Base-by-base conservation (phyloP, 139 green algal genomes). In the Nannochloris sp. region DNA sequence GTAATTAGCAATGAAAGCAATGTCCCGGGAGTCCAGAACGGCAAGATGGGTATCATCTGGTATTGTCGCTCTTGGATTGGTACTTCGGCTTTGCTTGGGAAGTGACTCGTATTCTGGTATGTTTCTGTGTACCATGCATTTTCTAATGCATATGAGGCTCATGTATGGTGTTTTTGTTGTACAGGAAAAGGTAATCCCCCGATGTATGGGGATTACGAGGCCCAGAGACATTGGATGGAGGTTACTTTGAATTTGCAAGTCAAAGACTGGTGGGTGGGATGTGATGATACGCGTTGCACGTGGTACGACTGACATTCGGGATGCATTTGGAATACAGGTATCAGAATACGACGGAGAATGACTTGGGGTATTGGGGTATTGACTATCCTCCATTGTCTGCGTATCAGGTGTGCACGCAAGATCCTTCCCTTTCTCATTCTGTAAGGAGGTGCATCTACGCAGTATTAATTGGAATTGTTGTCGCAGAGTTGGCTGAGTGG, bases 141-240 rank as follows among this genome's bases (percentile, higher is more conserved):
- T n/a, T 58, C 8, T 9, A 59, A 36, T 30, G 12, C 10, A 40
- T 29, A 45, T 36, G 2, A 20, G 3, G 28, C 29, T 28, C 5
- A 53, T 16, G 26, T 37, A 17, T 9, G 3, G 33, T 30, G n/a
- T 29, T 9, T 51, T 16, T 11, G 6, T 17, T 4, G 11, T 31
- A 33, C 70, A 92, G 90, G 91, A 6, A 49, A 66, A 14, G 66
- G 56, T 1, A 78, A 58, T 3, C 77, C 87, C 2, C 93, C 93
- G 9, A 87, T 80, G 40, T 97, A 82, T 74, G 93, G 93, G 0
- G 93, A 99, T 69, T 98, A 97, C 66, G 93, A 99, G 63, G 93
- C 93, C 6, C 93, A 99, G 75, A 75, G 93, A 0, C 93, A 99
- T 66, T 99, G 93, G 93, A 99, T 99, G 93, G 93, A 98, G 76